Conservation (phyloP, 177 flowering plant genomes). For the Telopea speciosissima region DNA sequence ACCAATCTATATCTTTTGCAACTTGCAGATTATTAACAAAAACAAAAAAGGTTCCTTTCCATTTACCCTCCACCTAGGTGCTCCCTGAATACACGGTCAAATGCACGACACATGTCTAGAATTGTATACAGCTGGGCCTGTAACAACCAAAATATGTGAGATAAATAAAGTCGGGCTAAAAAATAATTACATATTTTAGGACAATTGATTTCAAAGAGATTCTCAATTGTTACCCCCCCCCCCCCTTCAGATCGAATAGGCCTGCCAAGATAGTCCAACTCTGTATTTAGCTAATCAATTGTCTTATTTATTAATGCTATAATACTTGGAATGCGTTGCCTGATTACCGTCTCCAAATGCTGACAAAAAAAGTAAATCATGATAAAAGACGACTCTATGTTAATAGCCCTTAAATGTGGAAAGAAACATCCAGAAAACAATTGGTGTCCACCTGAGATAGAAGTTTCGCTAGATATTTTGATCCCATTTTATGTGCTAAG, state of each 20-base stretch:
- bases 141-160: slow-evolving; percentile 5
- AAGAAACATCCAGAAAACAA: background rate
- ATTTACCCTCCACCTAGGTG: slow-evolving; percentile 98
- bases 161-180: background rate
- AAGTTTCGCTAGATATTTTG: slow-evolving; percentile 93
- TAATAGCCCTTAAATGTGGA: background rate
- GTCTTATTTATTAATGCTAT: slow-evolving; percentile 87
- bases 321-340: slow-evolving; percentile 90
- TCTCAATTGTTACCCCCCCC: slow-evolving; percentile 64
- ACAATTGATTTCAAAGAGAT: background rate
- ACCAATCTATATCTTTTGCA: background rate
- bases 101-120: slow-evolving; percentile 95
- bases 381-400: slow-evolving; percentile 7
- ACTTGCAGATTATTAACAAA: background rate
- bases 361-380: slow-evolving; percentile 23
- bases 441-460: slow-evolving; percentile 50
- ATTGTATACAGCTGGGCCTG: slow-evolving; percentile 96
- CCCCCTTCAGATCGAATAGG: slow-evolving; percentile 88
- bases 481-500: slow-evolving; percentile 78
- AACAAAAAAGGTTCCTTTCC: background rate
- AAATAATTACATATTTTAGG: background rate
- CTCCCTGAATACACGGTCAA: slow-evolving; percentile 95
- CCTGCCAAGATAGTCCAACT: slow-evolving; percentile 92
- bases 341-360: slow-evolving; percentile 87
- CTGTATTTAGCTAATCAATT: slow-evolving; percentile 90